These are phyloP conservation scores for Tuber brumale DNA, from an alignment of 495 filamentous ascomycete species.

Conservation along the genomic window DNA sequence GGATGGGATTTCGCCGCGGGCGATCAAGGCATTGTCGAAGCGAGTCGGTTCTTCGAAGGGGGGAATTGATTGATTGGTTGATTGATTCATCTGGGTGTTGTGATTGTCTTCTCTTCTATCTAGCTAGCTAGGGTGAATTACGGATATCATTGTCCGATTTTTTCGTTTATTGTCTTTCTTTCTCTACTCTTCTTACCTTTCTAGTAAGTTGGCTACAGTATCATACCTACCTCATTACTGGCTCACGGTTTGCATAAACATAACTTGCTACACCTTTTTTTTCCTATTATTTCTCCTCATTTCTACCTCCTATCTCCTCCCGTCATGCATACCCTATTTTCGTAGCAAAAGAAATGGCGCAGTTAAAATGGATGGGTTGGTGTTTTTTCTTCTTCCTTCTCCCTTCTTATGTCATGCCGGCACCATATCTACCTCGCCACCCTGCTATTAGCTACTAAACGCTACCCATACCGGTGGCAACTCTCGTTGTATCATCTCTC, in stretches of 20 bases:
- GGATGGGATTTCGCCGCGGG: conserved; percentile 96
- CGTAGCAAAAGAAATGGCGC: neutral
- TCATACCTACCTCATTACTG: neutral
- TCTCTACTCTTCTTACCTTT: neutral
- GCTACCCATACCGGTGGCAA: neutral
- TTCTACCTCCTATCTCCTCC: neutral
- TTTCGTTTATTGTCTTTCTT: neutral
- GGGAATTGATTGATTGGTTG: conserved; percentile 10
- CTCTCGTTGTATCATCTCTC: neutral
- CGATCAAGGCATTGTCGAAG: conserved; percentile 76
- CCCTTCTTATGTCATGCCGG: neutral
- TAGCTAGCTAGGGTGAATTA: neutral
- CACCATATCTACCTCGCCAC: neutral
- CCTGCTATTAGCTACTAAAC: neutral
- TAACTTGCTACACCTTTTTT: neutral
- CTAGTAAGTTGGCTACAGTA: neutral
- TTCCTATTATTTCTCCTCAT: neutral
- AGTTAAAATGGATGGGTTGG: conserved; percentile 1
- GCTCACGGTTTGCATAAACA: neutral
- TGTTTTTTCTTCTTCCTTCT: neutral
- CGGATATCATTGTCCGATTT: neutral
- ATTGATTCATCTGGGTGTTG: neutral
- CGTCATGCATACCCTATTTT: neutral
- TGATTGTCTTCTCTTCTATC: neutral
- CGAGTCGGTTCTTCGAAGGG: conserved; percentile 63